Evolutionary conservation across 2,329 filamentous ascomycete genomes (phyloP), one percentile per base, ranked within the genome.

Genomic region (Thelonectria rubi): DNA sequence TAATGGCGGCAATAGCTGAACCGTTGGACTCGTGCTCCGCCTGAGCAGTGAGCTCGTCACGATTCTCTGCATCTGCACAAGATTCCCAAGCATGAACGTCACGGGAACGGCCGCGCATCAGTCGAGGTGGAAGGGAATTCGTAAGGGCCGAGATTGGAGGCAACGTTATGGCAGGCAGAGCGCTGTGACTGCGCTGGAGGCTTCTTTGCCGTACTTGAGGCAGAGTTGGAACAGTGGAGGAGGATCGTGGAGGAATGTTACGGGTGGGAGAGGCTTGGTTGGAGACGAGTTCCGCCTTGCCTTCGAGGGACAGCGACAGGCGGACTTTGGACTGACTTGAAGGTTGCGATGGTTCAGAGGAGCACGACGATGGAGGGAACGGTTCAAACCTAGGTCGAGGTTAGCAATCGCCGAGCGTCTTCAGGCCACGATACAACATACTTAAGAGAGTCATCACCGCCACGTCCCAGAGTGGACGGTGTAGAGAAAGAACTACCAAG

Each of bases 21-120:
- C 92, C 92, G 67, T 85, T 92, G 8, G 87, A 87, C 73, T 96
- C 92, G 68, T 92, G 88, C 77, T 94, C 91, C 10, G 91, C 91
- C 67, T 92, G 90, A n/a, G 86, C 86, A 20, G 90, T 93, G 57
- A 97, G 80, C 67, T 93, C 91, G 71, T 93, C 92, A 45, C 91
- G 88, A 53, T 86, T 80, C 67, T 95, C 91, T 8, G 89, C 88
- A 73, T 97, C 92, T 71, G 92, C 94, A 79, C 91, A 94, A 59
- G 93, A 93, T 72, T 97, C 92, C 94, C 94, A 97, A 7, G 91
- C 91, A 52, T 93, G 88, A 17, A 93, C 92, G 75, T 97, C 92
- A 56, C 92, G 88, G 59, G 94, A 97, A 58, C 94, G 86, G 56
- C 92, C 92, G 58, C 89, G 88, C 34, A 80, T 79, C 17, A 89